Evolutionary conservation across 345 rosid species (phyloP).

Genomic region (Eutrema yunnanense): DNA sequence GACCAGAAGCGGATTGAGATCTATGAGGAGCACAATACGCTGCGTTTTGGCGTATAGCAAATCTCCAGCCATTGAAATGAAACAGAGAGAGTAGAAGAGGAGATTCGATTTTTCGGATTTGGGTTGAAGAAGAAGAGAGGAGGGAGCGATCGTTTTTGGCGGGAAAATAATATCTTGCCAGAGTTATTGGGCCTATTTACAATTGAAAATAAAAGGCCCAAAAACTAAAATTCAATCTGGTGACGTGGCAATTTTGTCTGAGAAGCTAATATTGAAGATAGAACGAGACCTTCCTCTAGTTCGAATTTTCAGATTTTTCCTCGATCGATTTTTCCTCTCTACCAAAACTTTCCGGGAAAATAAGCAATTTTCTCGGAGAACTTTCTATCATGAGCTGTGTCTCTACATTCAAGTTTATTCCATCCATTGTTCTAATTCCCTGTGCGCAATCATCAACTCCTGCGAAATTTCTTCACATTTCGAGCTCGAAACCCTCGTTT

Average conservation of each 20-base stretch:
- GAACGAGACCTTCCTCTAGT: conserved; percentile 7
- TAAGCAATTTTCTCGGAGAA: not conserved
- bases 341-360: conserved; percentile 1
- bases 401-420: conserved; percentile 27
- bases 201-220: not conserved
- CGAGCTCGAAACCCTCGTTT: conserved; percentile 8
- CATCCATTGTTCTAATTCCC: not conserved
- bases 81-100: not conserved
- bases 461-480: conserved; percentile 19
- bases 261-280: conserved; percentile 23
- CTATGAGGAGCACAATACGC: conserved; percentile 69
- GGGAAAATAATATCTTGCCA: conserved; percentile 18
- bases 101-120: not conserved
- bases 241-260: conserved; percentile 17
- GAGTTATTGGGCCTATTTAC: conserved; percentile 6
- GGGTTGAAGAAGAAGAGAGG: not conserved
- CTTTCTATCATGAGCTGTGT: conserved; percentile 38
- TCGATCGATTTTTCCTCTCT: not conserved
- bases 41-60: conserved; percentile 53
- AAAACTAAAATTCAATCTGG: not conserved
- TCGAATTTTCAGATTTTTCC: conserved; percentile 3
- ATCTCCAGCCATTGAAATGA: conserved; percentile 35
- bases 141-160: not conserved
- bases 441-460: not conserved
- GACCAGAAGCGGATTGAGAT: conserved; percentile 62